phyloP scores from a whole-genome alignment of 2,329 filamentous ascomycete species.

The Lasiodiplodia citricola region DNA sequence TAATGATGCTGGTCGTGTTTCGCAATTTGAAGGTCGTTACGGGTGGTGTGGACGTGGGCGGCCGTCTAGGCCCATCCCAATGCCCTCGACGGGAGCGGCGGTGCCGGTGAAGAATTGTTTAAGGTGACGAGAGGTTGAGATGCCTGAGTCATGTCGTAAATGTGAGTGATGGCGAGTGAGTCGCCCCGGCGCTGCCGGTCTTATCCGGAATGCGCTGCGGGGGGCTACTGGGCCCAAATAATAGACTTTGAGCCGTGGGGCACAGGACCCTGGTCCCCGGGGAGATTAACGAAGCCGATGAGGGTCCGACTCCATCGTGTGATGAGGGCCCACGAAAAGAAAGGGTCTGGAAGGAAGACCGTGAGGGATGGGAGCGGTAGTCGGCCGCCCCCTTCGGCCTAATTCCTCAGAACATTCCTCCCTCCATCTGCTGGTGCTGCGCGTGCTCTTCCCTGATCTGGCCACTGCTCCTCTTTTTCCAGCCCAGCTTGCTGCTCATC shows the following conservation, averaged over 20 bases:
- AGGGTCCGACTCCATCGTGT: slow-evolving; percentile 17
- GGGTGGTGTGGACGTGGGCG: neutral
- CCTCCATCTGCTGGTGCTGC: slow-evolving; percentile 25
- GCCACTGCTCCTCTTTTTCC: slow-evolving; percentile 37
- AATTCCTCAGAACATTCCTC: slow-evolving; percentile 22
- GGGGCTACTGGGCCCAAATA: slow-evolving; percentile 16
- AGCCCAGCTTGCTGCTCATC: slow-evolving; percentile 49
- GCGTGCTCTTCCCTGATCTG: slow-evolving; percentile 24
- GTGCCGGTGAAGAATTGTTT: neutral
- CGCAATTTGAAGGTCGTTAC: slow-evolving; percentile 8
- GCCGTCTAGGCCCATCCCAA: neutral
- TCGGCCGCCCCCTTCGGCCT: neutral
- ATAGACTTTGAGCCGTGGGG: slow-evolving; percentile 19
- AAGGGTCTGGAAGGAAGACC: slow-evolving; percentile 9
- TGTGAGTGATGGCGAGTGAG: neutral
- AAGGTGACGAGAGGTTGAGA: neutral
- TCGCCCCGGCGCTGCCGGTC: neutral
- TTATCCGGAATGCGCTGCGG: slow-evolving; percentile 15
- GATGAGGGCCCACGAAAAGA: neutral
- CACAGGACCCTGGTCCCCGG: slow-evolving; percentile 11
- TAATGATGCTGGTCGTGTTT: slow-evolving; percentile 19
- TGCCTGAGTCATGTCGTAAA: slow-evolving; percentile 18
- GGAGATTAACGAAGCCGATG: slow-evolving; percentile 14
- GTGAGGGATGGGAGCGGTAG: neutral
- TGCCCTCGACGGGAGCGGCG: neutral